Conservation (phyloP, 495 filamentous ascomycete genomes). For the Lepraria neglecta region DNA sequence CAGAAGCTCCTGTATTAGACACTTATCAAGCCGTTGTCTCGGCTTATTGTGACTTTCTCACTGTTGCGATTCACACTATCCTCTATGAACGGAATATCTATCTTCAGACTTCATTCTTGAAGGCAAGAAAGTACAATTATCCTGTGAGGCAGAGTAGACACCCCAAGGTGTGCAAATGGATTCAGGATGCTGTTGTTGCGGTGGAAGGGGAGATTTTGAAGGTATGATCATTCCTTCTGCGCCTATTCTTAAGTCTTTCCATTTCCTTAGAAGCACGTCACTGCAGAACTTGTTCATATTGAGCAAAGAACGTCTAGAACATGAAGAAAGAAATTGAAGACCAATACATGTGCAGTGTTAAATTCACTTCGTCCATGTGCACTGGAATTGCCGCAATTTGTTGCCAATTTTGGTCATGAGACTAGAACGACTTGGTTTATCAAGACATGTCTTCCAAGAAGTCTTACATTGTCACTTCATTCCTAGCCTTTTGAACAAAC, state of each 20-base stretch:
- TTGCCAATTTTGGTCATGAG: no score
- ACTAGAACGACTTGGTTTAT: no score
- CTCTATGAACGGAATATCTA: conserved; percentile 84
- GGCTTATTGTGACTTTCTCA: conserved; percentile 72
- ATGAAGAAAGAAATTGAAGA: no score
- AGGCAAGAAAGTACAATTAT: conserved; percentile 78
- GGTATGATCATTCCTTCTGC: conserved; percentile 31
- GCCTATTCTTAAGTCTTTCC: background rate
- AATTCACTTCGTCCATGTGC: no score
- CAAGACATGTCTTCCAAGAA: no score
- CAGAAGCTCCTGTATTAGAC: conserved; percentile 29
- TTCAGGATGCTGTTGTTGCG: conserved; percentile 73
- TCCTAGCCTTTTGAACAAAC: no score
- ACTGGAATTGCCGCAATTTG: no score
- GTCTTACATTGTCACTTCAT: no score
- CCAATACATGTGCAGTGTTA: no score
- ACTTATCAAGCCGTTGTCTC: conserved; percentile 46
- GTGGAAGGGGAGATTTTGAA: conserved; percentile 67
- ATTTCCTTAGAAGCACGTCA: background rate
- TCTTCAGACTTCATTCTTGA: conserved; percentile 70
- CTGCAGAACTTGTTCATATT: background rate
- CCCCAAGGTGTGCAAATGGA: conserved; percentile 85
- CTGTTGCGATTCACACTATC: conserved; percentile 85
- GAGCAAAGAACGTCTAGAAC: no score
- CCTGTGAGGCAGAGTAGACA: conserved; percentile 85